Evolutionary conservation across 2,329 filamentous ascomycete species (phyloP).

Genomic region (Uncinocarpus reesii): DNA sequence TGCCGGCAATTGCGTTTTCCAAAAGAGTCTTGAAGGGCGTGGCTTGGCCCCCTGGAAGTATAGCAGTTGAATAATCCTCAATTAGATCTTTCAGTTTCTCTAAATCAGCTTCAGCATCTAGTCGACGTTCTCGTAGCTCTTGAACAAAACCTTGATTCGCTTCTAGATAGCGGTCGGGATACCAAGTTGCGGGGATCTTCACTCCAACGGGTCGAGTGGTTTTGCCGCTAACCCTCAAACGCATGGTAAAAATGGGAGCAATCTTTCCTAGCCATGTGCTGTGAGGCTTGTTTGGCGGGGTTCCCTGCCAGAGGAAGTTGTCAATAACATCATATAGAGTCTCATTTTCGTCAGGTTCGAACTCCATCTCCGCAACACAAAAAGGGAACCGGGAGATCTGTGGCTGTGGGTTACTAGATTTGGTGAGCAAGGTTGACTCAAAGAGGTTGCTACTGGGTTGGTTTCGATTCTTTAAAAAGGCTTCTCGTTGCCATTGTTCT

Average conservation of each 20-base stretch:
- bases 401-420: conserved; percentile 22
- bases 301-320: conserved; percentile 40
- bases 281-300: conserved; percentile 29
- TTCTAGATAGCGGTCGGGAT: conserved; percentile 51
- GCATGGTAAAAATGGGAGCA: conserved; percentile 48
- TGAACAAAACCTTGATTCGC: conserved; percentile 40
- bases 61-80: conserved; percentile 24
- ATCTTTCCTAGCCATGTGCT: conserved; percentile 40
- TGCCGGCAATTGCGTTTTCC: conserved; percentile 29
- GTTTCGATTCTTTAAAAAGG: conserved; percentile 20
- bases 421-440: conserved; percentile 37
- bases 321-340: conserved; percentile 48
- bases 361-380: conserved; percentile 30
- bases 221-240: conserved; percentile 21
- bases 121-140: conserved; percentile 36
- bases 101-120: conserved; percentile 28
- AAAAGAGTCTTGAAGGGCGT: conserved; percentile 26
- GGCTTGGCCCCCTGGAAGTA: conserved; percentile 16
- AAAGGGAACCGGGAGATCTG: conserved; percentile 30
- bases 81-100: conserved; percentile 26
- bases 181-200: conserved; percentile 45
- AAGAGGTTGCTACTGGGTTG: conserved; percentile 36
- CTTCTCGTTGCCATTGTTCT: conserved; percentile 41
- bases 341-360: conserved; percentile 32
- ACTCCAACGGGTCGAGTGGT: conserved; percentile 35